Conservation (phyloP, 2,329 filamentous ascomycete genomes). For the Cladophialophora immunda region DNA sequence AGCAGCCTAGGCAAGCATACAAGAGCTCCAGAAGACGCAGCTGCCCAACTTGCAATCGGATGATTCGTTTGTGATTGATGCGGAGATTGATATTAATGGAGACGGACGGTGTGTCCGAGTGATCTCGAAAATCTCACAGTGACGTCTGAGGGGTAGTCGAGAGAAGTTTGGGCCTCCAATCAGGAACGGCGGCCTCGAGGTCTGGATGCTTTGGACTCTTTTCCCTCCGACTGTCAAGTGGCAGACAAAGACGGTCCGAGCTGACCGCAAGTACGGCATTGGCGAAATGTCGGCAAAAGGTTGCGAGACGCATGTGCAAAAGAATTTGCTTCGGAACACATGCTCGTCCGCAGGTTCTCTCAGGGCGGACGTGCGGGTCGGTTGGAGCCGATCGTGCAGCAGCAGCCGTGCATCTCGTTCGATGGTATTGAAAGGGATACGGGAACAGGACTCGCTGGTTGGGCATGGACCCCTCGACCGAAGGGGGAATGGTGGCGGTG, state of each 20-base stretch:
- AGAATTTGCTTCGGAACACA: not conserved
- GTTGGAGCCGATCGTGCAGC: slow-evolving; percentile 11
- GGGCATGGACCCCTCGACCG: not conserved
- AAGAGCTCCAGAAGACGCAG: not conserved
- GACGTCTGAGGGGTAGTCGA: not conserved
- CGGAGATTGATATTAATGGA: not conserved
- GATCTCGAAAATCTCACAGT: not conserved
- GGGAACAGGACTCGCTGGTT: not conserved
- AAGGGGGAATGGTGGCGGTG: slow-evolving; percentile 4
- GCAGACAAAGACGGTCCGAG: not conserved
- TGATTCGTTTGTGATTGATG: not conserved
- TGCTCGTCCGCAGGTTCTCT: slow-evolving; percentile 11
- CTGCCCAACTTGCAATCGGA: not conserved
- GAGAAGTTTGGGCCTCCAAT: slow-evolving; percentile 16
- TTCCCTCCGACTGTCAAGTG: not conserved
- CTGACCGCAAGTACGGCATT: not conserved
- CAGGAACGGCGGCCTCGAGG: not conserved
- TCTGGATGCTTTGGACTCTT: not conserved
- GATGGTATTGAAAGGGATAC: not conserved
- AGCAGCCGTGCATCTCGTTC: not conserved
- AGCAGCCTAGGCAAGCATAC: not conserved
- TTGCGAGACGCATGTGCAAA: slow-evolving; percentile 7
- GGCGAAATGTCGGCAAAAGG: slow-evolving; percentile 1
- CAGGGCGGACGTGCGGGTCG: slow-evolving; percentile 10
- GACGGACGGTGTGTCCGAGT: not conserved